Percentiles rank a stretch among this genome's conserved stretches.
Conservation (phyloP, 345 rosid species). For the Pugionium dolabratum region DNA sequence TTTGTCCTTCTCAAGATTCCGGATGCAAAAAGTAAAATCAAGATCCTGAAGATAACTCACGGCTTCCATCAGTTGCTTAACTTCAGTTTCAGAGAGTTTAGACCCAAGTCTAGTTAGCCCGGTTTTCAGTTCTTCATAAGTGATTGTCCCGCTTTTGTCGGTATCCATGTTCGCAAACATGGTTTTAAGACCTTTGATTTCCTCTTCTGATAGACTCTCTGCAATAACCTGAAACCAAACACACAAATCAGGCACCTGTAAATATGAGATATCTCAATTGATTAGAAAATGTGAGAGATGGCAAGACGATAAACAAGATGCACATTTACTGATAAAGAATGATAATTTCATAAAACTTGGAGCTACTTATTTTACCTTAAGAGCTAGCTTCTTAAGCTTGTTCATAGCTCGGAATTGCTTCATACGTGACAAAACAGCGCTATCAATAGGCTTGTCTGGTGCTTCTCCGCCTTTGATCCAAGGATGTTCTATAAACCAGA, state of each 20-base stretch:
- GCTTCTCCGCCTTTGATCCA: slow-evolving; percentile 94
- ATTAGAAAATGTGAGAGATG: neutral
- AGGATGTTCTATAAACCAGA: slow-evolving; percentile 65
- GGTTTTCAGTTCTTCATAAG: slow-evolving; percentile 77
- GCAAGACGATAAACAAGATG: neutral
- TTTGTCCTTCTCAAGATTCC: neutral
- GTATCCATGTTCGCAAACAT: slow-evolving; percentile 85
- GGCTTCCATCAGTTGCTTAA: slow-evolving; percentile 89
- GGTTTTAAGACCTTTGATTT: slow-evolving; percentile 75
- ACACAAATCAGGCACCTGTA: neutral
- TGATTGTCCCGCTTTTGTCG: slow-evolving; percentile 86
- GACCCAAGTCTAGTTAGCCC: slow-evolving; percentile 79
- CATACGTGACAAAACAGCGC: slow-evolving; percentile 90
- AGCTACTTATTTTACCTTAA: slow-evolving; percentile 55
- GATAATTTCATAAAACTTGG: neutral
- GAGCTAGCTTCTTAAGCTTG: slow-evolving; percentile 85
- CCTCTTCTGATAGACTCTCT: slow-evolving; percentile 78
- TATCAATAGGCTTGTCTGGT: slow-evolving; percentile 81
- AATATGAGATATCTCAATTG: slow-evolving; percentile 2
- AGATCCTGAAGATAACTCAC: slow-evolving; percentile 50
- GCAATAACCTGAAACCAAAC: slow-evolving; percentile 66
- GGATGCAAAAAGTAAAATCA: neutral
- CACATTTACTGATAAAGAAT: neutral
- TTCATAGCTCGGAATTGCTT: slow-evolving; percentile 98
- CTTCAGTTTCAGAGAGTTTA: slow-evolving; percentile 76